Conservation (phyloP, 129 eudicot species). For the Centella asiatica region DNA sequence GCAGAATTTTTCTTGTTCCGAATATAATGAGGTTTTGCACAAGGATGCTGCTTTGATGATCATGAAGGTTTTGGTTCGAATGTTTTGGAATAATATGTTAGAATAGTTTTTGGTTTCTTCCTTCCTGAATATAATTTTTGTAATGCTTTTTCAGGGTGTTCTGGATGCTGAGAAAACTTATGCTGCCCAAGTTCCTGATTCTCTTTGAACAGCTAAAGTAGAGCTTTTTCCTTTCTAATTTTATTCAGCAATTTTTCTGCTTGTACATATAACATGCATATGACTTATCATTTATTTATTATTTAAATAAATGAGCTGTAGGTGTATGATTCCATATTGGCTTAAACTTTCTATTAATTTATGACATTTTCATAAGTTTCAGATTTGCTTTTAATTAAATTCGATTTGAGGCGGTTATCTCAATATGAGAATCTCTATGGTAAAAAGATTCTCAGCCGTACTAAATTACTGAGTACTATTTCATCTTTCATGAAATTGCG, state of each 20-base stretch:
- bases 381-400: no score
- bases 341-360: no score
- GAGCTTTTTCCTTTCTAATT: no score
- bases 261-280: neutral
- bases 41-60: conserved; percentile 89
- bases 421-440: no score
- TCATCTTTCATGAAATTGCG: no score
- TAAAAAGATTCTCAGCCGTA: no score
- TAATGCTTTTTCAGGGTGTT: conserved; percentile 48
- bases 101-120: no score
- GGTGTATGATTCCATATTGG: neutral
- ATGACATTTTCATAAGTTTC: no score
- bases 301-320: neutral
- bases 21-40: conserved; percentile 92
- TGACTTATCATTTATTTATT: neutral
- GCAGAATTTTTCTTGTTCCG: conserved; percentile 70
- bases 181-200: conserved; percentile 6
- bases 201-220: conserved; percentile 3
- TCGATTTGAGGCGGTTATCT: no score
- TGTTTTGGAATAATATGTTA: neutral
- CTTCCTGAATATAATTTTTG: neutral
- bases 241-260: neutral
- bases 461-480: no score
- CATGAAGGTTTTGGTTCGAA: conserved; percentile 52
- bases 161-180: conserved; percentile 41